Evolutionary conservation across 2,329 filamentous ascomycete species (phyloP), one percentile per base, ranked within the genome.

Genomic region (Diaporthe batatas): DNA sequence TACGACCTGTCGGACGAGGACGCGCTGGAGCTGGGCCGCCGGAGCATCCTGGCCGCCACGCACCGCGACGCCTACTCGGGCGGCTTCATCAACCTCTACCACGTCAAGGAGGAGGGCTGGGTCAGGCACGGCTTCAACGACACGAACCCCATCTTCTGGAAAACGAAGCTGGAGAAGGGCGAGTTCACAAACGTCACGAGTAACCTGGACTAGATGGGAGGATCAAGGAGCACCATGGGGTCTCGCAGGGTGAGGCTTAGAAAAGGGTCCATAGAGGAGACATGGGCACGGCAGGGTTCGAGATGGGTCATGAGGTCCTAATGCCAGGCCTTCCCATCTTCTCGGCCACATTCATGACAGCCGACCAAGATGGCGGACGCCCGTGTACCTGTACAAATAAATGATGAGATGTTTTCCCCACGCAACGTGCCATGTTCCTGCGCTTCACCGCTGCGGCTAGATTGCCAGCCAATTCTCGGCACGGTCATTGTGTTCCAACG

Each of bases 111-210:
- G 87, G 93, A 95, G 76, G 96, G 96, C 79, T 99, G 96, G 96
- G 95, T 97, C 80, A 98, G 97, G 90, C 96, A 98, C 82, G 96
- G 96, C 75, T 99, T 99, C 89, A 95, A 88, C 81, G 96, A 99
- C 84, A 98, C 96, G 78, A 98, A 98, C 88, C 96, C 96, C 57
- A 97, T 98, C 82, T 99, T 99, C 92, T 99, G 96, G 96, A 93
- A 97, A 89, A 98, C 95, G 65, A 99, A 99, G 91, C 86, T 99
- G 80, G 93, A 98, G 83, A 97, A 97, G 91, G 95, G 95, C 83
- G 96, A 99, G 87, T 99, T 99, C 84, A 96, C 93, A 76, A 98
- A 98, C 82, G 95, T 98, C 70, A 97, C 94, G 73, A 94, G 93
- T 79, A 86, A 91, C 79, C 82, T 97, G 81, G 89, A 89, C n/a